These are phyloP conservation scores for Madurella mycetomatis DNA, from an alignment of 2,329 filamentous ascomycete genomes.

Conservation along the genomic window DNA sequence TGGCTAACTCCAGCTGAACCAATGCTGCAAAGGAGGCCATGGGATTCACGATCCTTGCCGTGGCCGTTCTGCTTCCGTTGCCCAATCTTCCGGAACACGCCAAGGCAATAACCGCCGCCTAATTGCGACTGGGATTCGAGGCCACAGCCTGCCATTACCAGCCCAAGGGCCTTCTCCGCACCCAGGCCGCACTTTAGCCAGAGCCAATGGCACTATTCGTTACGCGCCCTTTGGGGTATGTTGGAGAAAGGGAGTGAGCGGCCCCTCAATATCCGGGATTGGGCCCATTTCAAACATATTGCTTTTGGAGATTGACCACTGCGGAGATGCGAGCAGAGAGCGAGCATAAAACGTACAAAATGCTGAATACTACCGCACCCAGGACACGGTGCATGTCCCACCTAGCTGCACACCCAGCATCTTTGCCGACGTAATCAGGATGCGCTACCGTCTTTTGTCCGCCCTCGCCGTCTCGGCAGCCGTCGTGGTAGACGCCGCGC, in stretches of 20 bases:
- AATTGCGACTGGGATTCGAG: constrained; percentile 9
- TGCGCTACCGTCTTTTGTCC: constrained; percentile 23
- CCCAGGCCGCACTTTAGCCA: constrained; percentile 8
- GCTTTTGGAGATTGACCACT: constrained; percentile 4
- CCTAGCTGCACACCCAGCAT: neutral
- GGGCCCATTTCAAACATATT: constrained; percentile 4
- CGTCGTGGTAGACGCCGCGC: constrained; percentile 8
- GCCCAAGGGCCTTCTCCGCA: neutral
- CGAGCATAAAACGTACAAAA: neutral
- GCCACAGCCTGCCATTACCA: neutral
- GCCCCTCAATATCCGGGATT: constrained; percentile 20
- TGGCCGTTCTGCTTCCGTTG: neutral
- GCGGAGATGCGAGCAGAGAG: neutral
- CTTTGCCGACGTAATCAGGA: constrained; percentile 3
- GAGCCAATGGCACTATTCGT: constrained; percentile 3
- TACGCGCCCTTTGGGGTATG: neutral
- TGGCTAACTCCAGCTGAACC: too few relatives aligned
- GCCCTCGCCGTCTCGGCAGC: constrained; percentile 19
- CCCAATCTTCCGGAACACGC: constrained; percentile 18
- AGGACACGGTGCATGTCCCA: neutral
- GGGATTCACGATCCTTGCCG: too few relatives aligned
- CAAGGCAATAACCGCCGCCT: constrained; percentile 21
- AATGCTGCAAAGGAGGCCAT: too few relatives aligned
- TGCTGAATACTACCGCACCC: neutral
- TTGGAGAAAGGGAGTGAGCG: constrained; percentile 1